Base-by-base conservation (phyloP, 345 rosid genomes). In the Citrus trifoliata region DNA sequence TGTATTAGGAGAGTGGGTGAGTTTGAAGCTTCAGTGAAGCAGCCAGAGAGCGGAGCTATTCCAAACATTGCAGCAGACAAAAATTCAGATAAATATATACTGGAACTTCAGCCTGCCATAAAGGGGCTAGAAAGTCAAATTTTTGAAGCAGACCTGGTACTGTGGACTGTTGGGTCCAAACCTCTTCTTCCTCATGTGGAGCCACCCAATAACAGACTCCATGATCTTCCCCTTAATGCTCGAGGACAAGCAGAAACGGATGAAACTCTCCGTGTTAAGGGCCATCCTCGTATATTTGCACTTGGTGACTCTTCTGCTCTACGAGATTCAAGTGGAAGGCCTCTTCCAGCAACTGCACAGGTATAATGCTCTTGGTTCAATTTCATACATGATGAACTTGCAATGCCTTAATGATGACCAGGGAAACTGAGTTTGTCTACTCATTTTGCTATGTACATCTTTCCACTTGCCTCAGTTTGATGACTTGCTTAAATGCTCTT, bases 271-370 rank as follows among this genome's bases (percentile, higher is more conserved):
- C 96, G 96, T 78, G 97, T 93, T 60, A 93, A 92, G 87, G 99
- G 98, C 67, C 97, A 95, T 83, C 97, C 98, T 0, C 93, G 95
- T 42, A 92, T 90, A 81, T 95, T 95, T 78, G 93, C 99, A 27
- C 86, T 95, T 75, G 99, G 99, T 46, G 99, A 93, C 85, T 89
- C 97, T 56, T 92, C 98, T 84, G 81, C 96, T 75, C 76, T 89
- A 27, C 91, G 98, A 87, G 99, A 93, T 81, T 82, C 87, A 8
- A 82, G 81, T 30, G 99, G 98, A 81, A 90, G 82, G 88, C 81
- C 90, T 82, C 95, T 95, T 80, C 99, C 96, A 18, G 89, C 98
- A 30, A 95, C 98, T 63, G 99, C 97, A 71, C 99, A 93, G 95
- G 98, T 91, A 79, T 72, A 32, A 1, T 56, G 28, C 53, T 14